A percentile compares a stretch with the other conserved stretches of the same genome.
Evolutionary conservation across 306 rosid genomes (phyloP).

Genomic region (Albizia julibrissin): DNA sequence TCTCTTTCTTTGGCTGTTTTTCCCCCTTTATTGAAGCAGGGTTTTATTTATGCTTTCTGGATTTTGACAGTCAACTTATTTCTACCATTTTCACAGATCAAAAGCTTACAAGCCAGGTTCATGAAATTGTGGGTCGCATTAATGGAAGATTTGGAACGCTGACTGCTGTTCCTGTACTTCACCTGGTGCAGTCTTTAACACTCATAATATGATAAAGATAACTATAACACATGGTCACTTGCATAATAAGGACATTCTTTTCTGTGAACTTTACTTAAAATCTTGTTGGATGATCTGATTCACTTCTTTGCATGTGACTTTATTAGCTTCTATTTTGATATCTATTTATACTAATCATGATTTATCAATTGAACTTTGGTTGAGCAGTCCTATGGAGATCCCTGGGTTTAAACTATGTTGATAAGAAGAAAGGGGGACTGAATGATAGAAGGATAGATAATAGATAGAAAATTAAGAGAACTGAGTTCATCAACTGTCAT

Average conservation of each 20-base stretch:
- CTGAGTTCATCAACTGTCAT: background rate
- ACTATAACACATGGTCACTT: background rate
- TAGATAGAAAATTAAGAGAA: background rate
- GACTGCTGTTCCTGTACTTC: slow-evolving; percentile 85
- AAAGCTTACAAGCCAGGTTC: slow-evolving; percentile 91
- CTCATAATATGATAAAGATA: background rate
- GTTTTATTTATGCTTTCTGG: background rate
- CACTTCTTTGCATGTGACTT: background rate
- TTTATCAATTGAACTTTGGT: background rate
- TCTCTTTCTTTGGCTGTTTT: background rate
- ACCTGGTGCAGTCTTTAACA: slow-evolving; percentile 57
- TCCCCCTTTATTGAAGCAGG: background rate
- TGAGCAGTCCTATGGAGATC: background rate
- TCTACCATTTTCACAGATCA: slow-evolving; percentile 65
- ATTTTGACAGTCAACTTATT: slow-evolving; percentile 29
- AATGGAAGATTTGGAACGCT: slow-evolving; percentile 85
- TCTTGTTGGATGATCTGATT: background rate
- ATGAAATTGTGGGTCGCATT: slow-evolving; percentile 92
- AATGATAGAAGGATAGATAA: background rate
- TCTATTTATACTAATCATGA: background rate
- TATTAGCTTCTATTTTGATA: no score
- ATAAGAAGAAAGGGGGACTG: background rate
- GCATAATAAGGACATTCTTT: background rate
- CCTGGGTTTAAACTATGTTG: background rate
- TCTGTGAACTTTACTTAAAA: background rate